Base-by-base conservation (phyloP, 192 early-diverging fungal genomes). In the Mortierella alpina region DNA sequence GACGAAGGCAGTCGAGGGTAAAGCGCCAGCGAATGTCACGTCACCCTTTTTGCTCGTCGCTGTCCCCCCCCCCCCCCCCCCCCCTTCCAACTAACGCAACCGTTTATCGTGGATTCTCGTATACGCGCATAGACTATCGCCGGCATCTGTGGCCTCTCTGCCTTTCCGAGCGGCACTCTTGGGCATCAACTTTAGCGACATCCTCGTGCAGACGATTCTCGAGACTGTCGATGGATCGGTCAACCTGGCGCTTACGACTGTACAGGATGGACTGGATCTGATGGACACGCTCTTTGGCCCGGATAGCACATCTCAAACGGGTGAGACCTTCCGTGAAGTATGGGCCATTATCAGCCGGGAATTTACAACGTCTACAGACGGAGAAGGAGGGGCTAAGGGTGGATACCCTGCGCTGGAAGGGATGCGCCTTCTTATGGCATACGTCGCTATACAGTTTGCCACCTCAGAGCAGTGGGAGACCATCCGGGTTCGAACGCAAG, bases 361-460 rank as follows among this genome's bases (percentile, higher is more conserved):
- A 48, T 85, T 83, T 53, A 59, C 39, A 12, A 53, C 57, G 17
- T 17, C 66, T 15, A 65, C 70, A 20, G 67, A 70, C 5, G 83
- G 70, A 31, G 57, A 73, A 1, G 57, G 58, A 14, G 54, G 63
- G 4, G 31, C 54, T 40, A 15, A 70, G 48, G 59, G 60, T 0
- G 53, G 59, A 10, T 87, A 82, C 40, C 71, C 84, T 12, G 51
- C 72, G 13, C 50, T 85, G 41, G 79, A 77, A 17, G 70, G 82
- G 1, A 75, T 87, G 46, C 83, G 83, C 6, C 48, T 83, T 8
- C 62, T 88, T 60, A 83, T 84, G 59, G 86, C 84, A 7, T 88
- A 83, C 74, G 62, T 83, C 6, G 75, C 79, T 7, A 63, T 88
- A 18, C 84, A 88, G 70, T 74, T 75, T 54, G 73, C 83, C 18